Base-by-base conservation (phyloP, 345 rosid species). In the Lepidium africanum region DNA sequence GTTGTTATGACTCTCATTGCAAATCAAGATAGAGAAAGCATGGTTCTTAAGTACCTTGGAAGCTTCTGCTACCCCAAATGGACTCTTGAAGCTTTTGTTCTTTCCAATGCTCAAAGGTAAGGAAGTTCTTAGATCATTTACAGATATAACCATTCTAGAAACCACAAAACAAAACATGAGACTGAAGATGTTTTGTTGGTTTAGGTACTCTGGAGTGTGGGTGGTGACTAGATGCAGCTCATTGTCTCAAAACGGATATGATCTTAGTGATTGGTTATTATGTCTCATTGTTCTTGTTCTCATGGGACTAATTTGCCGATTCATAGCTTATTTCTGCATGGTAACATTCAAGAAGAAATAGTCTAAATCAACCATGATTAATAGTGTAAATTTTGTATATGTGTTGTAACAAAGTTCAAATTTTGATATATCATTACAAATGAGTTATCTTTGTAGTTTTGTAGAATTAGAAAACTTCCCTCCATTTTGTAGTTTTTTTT, bases 1-100 rank as follows among this genome's bases (percentile, higher is more conserved):
- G 93, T 91, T 66, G 88, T 87, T 42, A 35, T 85, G 81, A 88
- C 97, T 39, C 87, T 91, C 15, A 58, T 87, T n/a, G 90, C 93
- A 4, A 83, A 74, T 27, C 96, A 91, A 78, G 87, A 85, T 16
- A 70, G 75, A 61, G 80, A 84, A 1, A 80, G 70, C 47, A 48
- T 45, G 52, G 17, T 80, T 30, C 76, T 81, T 63, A 86, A 74
- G 72, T 75, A 66, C 70, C 72, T 92, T 0, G 90, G 85, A 59
- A 72, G 71, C 10, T 67, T 92, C 7, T 84, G 86, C 71, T 92
- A 85, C 78, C 83, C 98, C 6, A 89, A 83, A 47, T 92, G 96
- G 98, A 88, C 92, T 32, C 77, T 89, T 64, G 95, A 89, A 72
- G 95, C 86, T 75, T 89, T 87, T 72, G 78, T 86, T 43, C 82